These are phyloP conservation scores for Tolypocladium paradoxum DNA, from an alignment of 2,329 filamentous ascomycete species.

Conservation along the genomic window DNA sequence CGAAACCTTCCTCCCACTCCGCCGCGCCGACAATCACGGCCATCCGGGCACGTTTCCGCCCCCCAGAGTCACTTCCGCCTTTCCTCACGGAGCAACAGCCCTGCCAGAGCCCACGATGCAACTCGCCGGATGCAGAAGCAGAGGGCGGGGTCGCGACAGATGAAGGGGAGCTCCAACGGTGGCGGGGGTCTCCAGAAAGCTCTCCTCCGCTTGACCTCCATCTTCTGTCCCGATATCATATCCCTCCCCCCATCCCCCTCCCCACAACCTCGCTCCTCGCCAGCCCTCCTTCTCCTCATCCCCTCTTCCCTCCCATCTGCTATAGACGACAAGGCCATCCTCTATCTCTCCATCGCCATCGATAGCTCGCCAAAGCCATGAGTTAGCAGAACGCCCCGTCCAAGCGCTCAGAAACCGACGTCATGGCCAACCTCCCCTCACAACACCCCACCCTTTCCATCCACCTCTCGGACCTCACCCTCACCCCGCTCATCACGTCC, in stretches of 20 bases:
- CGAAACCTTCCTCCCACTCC: background rate
- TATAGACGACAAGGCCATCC: background rate
- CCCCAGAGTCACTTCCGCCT: background rate
- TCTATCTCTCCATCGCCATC: background rate
- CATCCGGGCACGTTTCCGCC: background rate
- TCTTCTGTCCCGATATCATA: background rate
- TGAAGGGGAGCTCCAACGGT: background rate
- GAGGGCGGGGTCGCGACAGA: background rate
- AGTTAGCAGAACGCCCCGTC: background rate
- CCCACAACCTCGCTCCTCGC: background rate
- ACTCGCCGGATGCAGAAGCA: conserved; percentile 2
- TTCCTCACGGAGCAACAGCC: background rate
- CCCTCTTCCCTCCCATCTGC: background rate
- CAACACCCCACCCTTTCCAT: conserved; percentile 41
- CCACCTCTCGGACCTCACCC: conserved; percentile 45
- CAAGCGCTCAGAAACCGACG: conserved; percentile 4
- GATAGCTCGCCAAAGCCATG: background rate
- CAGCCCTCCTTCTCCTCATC: background rate
- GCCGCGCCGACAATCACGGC: background rate
- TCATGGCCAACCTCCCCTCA: conserved; percentile 29
- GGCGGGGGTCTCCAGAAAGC: background rate
- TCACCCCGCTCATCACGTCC: conserved; percentile 47
- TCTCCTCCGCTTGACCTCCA: background rate
- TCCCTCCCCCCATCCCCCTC: background rate
- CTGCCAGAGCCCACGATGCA: background rate